Evolutionary conservation across 2,329 filamentous ascomycete species (phyloP).

Genomic region (Furcasterigmium sp.): DNA sequence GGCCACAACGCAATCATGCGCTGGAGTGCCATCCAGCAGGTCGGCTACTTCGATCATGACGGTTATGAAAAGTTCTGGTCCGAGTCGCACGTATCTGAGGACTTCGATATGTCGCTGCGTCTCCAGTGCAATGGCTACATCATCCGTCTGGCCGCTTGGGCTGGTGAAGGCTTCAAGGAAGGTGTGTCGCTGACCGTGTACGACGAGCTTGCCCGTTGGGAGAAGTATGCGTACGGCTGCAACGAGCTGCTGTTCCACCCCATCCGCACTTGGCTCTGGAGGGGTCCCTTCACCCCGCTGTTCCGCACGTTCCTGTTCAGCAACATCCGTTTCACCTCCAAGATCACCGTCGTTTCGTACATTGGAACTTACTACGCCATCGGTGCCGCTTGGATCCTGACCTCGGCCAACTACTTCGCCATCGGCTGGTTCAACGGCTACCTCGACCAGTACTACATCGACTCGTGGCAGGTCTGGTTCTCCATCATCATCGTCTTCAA

Average conservation of each 20-base stretch:
- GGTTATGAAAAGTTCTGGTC: conserved; percentile 79
- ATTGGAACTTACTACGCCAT: conserved; percentile 80
- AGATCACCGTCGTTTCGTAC: conserved; percentile 71
- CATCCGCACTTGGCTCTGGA: conserved; percentile 64
- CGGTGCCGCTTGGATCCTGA: conserved; percentile 70
- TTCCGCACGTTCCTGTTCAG: conserved; percentile 71
- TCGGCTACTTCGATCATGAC: conserved; percentile 64
- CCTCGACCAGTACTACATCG: conserved; percentile 75
- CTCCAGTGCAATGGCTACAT: conserved; percentile 69
- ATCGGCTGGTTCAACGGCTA: conserved; percentile 73
- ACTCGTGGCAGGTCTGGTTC: conserved; percentile 77
- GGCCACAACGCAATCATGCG: conserved; percentile 75
- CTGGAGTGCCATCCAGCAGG: conserved; percentile 71
- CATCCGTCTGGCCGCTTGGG: conserved; percentile 68
- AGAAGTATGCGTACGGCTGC: conserved; percentile 82
- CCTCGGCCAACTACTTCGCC: conserved; percentile 68
- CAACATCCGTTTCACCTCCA: conserved; percentile 69
- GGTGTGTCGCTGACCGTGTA: conserved; percentile 81
- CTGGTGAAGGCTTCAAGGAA: conserved; percentile 74
- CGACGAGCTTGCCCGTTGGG: conserved; percentile 79
- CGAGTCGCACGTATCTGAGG: conserved; percentile 73
- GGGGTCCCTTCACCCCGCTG: conserved; percentile 72
- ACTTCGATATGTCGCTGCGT: conserved; percentile 77
- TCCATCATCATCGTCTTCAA: conserved; percentile 76
- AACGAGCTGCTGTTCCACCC: conserved; percentile 80